Evolutionary conservation across 768 basidiomycete genomes (phyloP), one percentile per base, ranked within the genome.

Genomic region (Auricularia cornea): DNA sequence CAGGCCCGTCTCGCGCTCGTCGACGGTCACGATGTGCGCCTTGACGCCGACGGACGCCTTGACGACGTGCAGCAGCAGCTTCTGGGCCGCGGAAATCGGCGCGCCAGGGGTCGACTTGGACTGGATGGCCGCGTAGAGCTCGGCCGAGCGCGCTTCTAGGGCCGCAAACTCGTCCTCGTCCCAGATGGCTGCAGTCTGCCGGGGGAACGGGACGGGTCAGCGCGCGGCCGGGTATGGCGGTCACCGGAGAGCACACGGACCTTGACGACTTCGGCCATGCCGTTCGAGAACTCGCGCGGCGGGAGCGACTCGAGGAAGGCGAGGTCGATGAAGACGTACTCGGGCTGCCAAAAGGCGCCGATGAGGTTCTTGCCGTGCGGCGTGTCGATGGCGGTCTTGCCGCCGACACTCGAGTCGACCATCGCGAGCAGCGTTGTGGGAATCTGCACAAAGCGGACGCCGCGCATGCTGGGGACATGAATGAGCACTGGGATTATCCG

Each of bases 101-200:
- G 77, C 87, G 80, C 23, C 85, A 83, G 11, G 84, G 79, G 71
- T 77, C 70, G 76, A 85, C 75, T 76, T 63, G 63, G 89, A 88
- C 67, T 87, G 85, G 63, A 97, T 90, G 20, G 95, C 94, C 18
- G 86, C 80, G 75, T 91, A 86, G 71, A 73, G 95, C 71, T 92
- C 90, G 30, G 84, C 83, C 1, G 92, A 85, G 54, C 87, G 85
- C 1, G 90, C 88, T 73, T 99, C 97, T 65, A 99, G 85, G 33
- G 86, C 82, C 38, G 86, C 82, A 70, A 99, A 99, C 70, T 95
- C 93, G 66, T 78, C 75, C 69, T 92, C 94, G 73, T 92, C 86
- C 96, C 96, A 98, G 70, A 98, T 98, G n/a, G 95, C 97, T 4
- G 97, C 96, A 30, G 97, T 99, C 96, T 96, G 71, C n/a, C n/a